These are phyloP conservation scores for Planoprotostelium fungivorum DNA, from an alignment of 78 protist species.

Conservation along the genomic window DNA sequence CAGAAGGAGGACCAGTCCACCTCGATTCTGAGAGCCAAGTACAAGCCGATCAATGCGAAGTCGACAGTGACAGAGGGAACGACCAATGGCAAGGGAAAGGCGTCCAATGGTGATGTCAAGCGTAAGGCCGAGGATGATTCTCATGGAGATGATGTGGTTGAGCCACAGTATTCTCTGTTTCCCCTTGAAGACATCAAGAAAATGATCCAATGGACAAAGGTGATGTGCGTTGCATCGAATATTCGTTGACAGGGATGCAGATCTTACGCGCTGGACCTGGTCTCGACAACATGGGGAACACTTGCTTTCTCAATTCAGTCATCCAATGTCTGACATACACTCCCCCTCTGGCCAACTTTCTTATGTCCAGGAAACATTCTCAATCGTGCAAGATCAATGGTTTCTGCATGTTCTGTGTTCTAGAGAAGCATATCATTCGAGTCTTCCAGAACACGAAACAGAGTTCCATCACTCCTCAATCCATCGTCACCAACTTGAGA, in stretches of 20 bases:
- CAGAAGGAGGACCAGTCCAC: not conserved
- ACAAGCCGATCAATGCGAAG: not conserved
- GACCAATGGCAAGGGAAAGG: not conserved
- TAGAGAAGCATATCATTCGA: slow-evolving; percentile 18
- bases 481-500: slow-evolving; percentile 34
- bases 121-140: not conserved
- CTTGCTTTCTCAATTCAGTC: slow-evolving; percentile 89
- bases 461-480: slow-evolving; percentile 17
- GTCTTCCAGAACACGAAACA: not conserved
- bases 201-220: not conserved
- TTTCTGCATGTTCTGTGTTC: slow-evolving; percentile 57
- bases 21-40: not conserved
- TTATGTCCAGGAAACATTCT: slow-evolving; percentile 37
- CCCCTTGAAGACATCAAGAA: not conserved
- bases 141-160: not conserved
- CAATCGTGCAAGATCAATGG: slow-evolving; percentile 5
- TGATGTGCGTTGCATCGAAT: not conserved
- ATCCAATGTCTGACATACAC: slow-evolving; percentile 88
- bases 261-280: slow-evolving; percentile 29
- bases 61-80: not conserved
- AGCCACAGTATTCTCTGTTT: not conserved
- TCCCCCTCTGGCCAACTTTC: slow-evolving; percentile 67
- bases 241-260: not conserved
- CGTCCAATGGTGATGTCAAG: not conserved
- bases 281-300: slow-evolving; percentile 82